Evolutionary conservation across 208 protist species (phyloP), one percentile per base, ranked within the genome.

Genomic region (Angomonas deanei): DNA sequence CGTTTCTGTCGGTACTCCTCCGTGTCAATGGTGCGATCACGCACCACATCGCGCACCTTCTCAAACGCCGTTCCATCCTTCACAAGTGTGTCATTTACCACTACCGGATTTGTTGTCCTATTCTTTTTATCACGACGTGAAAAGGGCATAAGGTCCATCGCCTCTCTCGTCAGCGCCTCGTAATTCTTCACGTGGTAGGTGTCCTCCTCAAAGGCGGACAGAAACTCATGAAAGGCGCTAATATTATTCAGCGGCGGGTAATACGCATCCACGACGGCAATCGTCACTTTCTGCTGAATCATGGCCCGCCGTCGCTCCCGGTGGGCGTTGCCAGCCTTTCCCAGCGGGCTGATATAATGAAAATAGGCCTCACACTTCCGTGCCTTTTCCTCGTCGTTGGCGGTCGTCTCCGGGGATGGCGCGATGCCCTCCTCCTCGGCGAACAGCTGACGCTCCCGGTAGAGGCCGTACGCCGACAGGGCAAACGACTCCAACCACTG

Each of bases 241-340:
- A 42, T 15, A 15, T n/a, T 42, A 42, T 42, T 42, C 10, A 66
- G 63, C 28, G 34, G 8, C 0, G 73, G 73, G 60, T 74, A 74
- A 54, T 68, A 78, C 15, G 56, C 68, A 38, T 78, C 73, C 27
- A 78, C 58, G 49, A 78, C 38, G 38, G 57, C 68, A 32, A 78
- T 55, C 26, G 58, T 61, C 52, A 67, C 73, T 0, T 23, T 36
- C 53, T 78, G 64, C 2, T 42, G 23, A 11, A 28, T 10, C 47
- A 66, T 62, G 24, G 73, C 30, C 0, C 32, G 61, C 26, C 34
- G 56, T 23, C 59, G 23, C 17, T 74, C 67, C 17, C 42, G 0
- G 50, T 21, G 3, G 52, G 60, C 1, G n/a, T n/a, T 5, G 24
- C 6, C 28, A n/a, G n/a, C 28, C 8, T 62, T 47, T 23, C 19